Evolutionary conservation across 2,329 filamentous ascomycete genomes (phyloP).

Genomic region (Verticillium albo-atrum): DNA sequence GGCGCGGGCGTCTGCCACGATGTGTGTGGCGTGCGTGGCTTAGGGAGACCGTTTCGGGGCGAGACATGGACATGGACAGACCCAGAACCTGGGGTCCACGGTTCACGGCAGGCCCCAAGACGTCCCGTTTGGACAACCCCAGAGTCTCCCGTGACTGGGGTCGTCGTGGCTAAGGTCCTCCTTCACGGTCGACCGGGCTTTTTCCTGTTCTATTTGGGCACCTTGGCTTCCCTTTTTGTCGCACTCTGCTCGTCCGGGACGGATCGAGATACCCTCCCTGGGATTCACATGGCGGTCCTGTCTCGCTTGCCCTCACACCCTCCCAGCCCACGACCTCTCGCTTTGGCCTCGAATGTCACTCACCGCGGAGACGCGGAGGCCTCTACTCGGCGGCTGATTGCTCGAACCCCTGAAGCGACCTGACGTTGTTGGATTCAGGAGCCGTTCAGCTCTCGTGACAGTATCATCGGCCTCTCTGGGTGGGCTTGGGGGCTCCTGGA

Average conservation of each 20-base stretch:
- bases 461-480: background rate
- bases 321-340: background rate
- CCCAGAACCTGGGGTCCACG: background rate
- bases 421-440: background rate
- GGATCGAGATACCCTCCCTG: background rate
- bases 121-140: background rate
- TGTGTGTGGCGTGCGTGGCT: background rate
- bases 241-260: background rate
- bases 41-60: background rate
- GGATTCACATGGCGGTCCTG: background rate
- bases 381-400: background rate
- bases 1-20: background rate
- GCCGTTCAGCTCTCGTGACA: background rate
- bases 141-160: background rate
- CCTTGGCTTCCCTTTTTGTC: background rate
- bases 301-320: background rate
- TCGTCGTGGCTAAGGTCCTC: background rate
- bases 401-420: background rate
- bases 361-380: background rate
- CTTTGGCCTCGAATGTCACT: background rate
- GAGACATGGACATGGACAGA: background rate
- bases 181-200: background rate
- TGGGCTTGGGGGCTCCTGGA: background rate
- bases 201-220: background rate
- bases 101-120: background rate